A percentile compares a stretch with the other conserved stretches of the same genome.
Conservation (phyloP, 805 yeast species). For the Teunomyces funiuensis region DNA sequence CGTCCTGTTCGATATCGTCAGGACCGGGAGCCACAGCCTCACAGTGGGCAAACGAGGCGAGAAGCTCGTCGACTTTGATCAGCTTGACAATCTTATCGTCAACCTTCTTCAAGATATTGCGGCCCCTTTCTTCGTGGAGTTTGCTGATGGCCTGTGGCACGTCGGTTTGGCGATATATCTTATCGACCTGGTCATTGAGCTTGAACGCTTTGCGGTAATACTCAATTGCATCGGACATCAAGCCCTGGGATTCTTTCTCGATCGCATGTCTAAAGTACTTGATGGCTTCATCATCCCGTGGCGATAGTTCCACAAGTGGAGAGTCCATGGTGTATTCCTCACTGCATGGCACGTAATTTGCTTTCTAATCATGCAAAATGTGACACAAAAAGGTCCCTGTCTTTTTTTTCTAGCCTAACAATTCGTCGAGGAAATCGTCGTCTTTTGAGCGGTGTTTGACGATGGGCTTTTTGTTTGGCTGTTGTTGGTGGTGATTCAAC, state of each 20-base stretch:
- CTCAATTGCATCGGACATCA: slow-evolving; percentile 78
- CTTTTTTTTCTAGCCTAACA: neutral
- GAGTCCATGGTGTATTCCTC: slow-evolving; percentile 13
- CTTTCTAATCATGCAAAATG: slow-evolving; percentile 19
- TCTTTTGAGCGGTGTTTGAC: neutral
- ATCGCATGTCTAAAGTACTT: slow-evolving; percentile 68
- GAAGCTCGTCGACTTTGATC: slow-evolving; percentile 42
- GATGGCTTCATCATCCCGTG: slow-evolving; percentile 46
- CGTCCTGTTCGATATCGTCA: slow-evolving; percentile 15
- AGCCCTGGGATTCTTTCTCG: slow-evolving; percentile 68
- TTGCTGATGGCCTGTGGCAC: slow-evolving; percentile 42
- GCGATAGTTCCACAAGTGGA: neutral
- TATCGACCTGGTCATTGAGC: slow-evolving; percentile 60
- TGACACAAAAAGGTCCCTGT: slow-evolving; percentile 12
- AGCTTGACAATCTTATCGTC: slow-evolving; percentile 38
- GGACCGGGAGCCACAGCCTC: slow-evolving; percentile 31
- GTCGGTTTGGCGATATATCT: slow-evolving; percentile 58
- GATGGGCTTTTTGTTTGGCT: neutral
- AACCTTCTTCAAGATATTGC: slow-evolving; percentile 26
- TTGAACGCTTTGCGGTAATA: slow-evolving; percentile 71
- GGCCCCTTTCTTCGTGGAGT: slow-evolving; percentile 24
- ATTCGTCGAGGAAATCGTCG: slow-evolving; percentile 3
- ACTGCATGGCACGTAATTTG: neutral
- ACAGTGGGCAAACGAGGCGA: slow-evolving; percentile 33
- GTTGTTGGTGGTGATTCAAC: neutral